These are phyloP conservation scores for Aureoboletus auriporus DNA, from an alignment of 768 basidiomycete genomes.

Conservation along the genomic window DNA sequence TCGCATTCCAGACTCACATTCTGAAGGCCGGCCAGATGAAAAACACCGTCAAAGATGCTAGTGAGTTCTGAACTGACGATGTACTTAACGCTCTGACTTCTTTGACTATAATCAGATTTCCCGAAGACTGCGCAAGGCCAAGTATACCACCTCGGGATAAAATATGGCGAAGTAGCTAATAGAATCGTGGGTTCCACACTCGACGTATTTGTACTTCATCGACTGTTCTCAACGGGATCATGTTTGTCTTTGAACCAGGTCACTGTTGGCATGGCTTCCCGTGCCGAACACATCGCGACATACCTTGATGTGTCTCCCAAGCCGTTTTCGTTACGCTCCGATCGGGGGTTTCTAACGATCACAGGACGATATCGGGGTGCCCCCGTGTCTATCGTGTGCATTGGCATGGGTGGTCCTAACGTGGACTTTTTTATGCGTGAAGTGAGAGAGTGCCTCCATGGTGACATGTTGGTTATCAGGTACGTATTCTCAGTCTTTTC, in stretches of 20 bases:
- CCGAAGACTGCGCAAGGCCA: constrained; percentile 68
- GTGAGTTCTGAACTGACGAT: constrained; percentile 39
- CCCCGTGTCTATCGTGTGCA: constrained; percentile 70
- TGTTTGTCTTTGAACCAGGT: constrained; percentile 39
- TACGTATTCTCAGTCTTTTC: constrained; percentile 12
- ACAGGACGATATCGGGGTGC: constrained; percentile 61
- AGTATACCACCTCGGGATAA: constrained; percentile 76
- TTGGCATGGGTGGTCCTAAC: constrained; percentile 82
- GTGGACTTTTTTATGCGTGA: constrained; percentile 86
- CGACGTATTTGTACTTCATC: neutral
- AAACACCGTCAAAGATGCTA: constrained; percentile 59
- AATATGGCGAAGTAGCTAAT: constrained; percentile 76
- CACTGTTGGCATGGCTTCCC: constrained; percentile 70
- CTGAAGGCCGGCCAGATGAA: constrained; percentile 44
- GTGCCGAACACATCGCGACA: constrained; percentile 57
- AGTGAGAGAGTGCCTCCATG: constrained; percentile 66
- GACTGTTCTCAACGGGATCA: neutral
- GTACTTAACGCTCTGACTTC: neutral
- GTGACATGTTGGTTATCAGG: constrained; percentile 55
- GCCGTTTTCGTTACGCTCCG: constrained; percentile 62
- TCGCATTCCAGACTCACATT: neutral
- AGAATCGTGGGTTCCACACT: constrained; percentile 51
- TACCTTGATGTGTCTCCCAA: constrained; percentile 56
- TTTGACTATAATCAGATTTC: constrained; percentile 49
- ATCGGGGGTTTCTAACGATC: constrained; percentile 72